Base-by-base conservation (phyloP, 2,329 filamentous ascomycete species). In the Colletotrichum truncatum region DNA sequence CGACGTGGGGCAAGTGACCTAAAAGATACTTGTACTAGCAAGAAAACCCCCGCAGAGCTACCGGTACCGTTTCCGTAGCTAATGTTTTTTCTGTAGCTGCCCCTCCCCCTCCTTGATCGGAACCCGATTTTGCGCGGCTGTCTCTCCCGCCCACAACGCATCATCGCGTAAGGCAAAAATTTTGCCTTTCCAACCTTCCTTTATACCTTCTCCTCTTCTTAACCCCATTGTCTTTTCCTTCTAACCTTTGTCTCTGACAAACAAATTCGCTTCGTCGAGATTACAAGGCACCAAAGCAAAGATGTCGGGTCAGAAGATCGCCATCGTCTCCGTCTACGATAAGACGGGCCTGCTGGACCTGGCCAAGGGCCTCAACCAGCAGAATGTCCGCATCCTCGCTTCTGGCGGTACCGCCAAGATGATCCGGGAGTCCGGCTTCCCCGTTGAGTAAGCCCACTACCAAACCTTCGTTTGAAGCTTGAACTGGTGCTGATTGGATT, bases 311-410 rank as follows among this genome's bases (percentile, higher is more conserved):
- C 86, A 88, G 76, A 84, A 86, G 76, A 87, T 87, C 85, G 96
- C 96, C 71, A 98, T 99, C 76, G 87, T 99, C 78, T 98, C 95
- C 70, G 96, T 98, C 84, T 98, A 96, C 78, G 93, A 99, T 87
- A 99, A 99, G 90, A 98, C 95, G 61, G 96, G 94, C 67, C 88
- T 97, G 71, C 84, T 98, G 71, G 94, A 98, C 81, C 86, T 98
- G 72, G 93, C 94, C 74, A 97, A 97, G 82, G 94, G 94, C 73
- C 88, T 98, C 53, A 87, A 92, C 76, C 88, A 95, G 85, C 89
- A 97, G 76, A 91, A 96, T 89, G 92, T 97, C 72, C 92, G 94
- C 72, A 91, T 99, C 70, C 87, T 99, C 64, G 96, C 96, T 58
- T 98, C 95, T 63, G 96, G 96, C 66, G 96, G 96, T 73, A 99